phyloP scores from a whole-genome alignment of 2,329 filamentous ascomycete species.

The Colletotrichum somersetense region DNA sequence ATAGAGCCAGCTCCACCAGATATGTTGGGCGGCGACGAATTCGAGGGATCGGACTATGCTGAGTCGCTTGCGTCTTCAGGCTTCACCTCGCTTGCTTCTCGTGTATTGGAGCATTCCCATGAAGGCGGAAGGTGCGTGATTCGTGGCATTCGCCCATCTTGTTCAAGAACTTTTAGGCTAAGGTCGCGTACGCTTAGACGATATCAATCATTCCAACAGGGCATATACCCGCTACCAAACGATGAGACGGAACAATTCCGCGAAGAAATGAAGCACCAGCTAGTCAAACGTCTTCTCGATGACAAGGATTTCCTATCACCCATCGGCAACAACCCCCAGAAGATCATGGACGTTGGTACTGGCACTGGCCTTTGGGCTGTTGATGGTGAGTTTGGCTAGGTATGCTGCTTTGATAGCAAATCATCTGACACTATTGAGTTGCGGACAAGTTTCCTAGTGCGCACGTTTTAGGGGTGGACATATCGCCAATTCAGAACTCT shows the following conservation, averaged over 20 bases:
- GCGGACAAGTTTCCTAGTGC: conserved; percentile 60
- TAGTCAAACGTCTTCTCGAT: conserved; percentile 61
- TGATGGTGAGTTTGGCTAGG: conserved; percentile 53
- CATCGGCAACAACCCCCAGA: conserved; percentile 59
- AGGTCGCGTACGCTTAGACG: conserved; percentile 51
- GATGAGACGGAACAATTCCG: conserved; percentile 64
- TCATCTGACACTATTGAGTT: conserved; percentile 49
- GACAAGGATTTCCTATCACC: conserved; percentile 59
- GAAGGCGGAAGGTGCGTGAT: conserved; percentile 41
- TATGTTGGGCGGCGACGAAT: conserved; percentile 31
- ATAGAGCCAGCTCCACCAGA: conserved; percentile 38
- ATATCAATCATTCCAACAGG: conserved; percentile 62
- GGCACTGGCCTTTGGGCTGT: conserved; percentile 69
- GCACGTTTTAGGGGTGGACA: conserved; percentile 59
- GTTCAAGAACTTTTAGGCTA: conserved; percentile 8
- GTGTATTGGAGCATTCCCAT: conserved; percentile 40
- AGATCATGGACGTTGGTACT: conserved; percentile 64
- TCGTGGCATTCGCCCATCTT: background rate
- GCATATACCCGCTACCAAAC: conserved; percentile 65
- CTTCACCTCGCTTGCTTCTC: conserved; percentile 54
- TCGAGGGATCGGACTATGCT: conserved; percentile 55
- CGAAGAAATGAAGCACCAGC: conserved; percentile 62
- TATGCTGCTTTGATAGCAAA: conserved; percentile 1
- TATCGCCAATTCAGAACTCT: conserved; percentile 59
- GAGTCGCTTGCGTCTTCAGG: conserved; percentile 54